Base-by-base conservation (phyloP, 129 eudicot species). In the Glebionis coronaria region DNA sequence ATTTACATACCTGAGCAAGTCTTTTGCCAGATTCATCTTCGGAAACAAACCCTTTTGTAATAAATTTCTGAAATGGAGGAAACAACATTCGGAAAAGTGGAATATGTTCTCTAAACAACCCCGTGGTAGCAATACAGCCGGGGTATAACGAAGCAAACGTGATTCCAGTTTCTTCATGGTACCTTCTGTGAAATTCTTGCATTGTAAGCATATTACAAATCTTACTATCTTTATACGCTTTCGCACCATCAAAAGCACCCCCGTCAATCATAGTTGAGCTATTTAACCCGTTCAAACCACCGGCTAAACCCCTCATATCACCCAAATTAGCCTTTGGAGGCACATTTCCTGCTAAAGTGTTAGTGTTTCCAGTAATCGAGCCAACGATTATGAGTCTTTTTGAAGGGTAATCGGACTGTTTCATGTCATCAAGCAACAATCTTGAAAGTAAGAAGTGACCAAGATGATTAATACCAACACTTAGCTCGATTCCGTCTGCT, bases 141-240 rank as follows among this genome's bases (percentile, higher is more conserved):
- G 97, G 97, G 68, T 91, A 91, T 2, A 91, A 80, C 14, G 97
- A 91, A 27, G 93, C 82, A 12, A 91, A 91, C 8, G 94, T 81
- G 72, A 91, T 87, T 0, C 97, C 96, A 0, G 97, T 87, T 1
- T 91, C 97, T 76, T 91, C 96, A 28, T 91, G 95, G 59, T 80
- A 91, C 3, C 96, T 83, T 0, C 90, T 77, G 78, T 91, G 97
- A 64, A 91, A 87, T 75, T 91, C 97, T 72, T 91, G 97, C 96
- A 89, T 89, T 0, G 91, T 85, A 6, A 89, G 90, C 96, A 89
- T 89, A 71, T 89, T 89, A 74, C 96, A 89, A 0, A 88, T 88
- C 76, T 88, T 88, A 65, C 96, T 88, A 63, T 88, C 96, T 73
- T 85, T 88, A 79, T 88, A 88, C 14, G 96, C 96, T 52, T 88